Evolutionary conservation across 2,329 filamentous ascomycete species (phyloP), one percentile per base, ranked within the genome.

Genomic region (Fusarium incarnatum): DNA sequence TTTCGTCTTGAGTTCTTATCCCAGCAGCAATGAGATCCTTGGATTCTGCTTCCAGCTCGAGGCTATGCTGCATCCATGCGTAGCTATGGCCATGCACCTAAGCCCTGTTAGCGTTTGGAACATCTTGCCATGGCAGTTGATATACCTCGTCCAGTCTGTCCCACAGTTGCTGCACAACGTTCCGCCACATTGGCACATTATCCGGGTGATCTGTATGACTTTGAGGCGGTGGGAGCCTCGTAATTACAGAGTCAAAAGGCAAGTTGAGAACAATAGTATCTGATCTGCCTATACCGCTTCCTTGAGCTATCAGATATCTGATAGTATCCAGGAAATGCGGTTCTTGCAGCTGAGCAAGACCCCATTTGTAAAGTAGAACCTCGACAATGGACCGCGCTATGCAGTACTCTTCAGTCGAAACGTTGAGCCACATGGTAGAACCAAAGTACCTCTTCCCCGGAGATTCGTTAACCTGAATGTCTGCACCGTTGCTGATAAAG

Each of bases 41-140:
- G 0, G 23, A 1, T 15, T 52, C 23, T 5, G 6, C 0, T 16
- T 6, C 9, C 3, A 13, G 23, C 4, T 1, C 1, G 0, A 52
- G 18, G 18, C 34, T 28, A 13, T 41, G 7, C 15, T 27, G 22
- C 23, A 52, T 15, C 49, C 34, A 52, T 8, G 34, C 34, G 9
- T 41, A 52, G 23, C 8, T 22, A 9, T 52, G 20, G 3, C 25
- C n/a, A 1, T 41, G 44, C 5, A 6, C 10, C 23, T 27, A 25
- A 2, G 2, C 6, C 16, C 3, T 7, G 3, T 40, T 34, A 34
- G 16, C 4, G 15, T 16, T 22, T 8, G 16, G 0, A 5, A 52
- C 16, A 20, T 3, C 2, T 5, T 27, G 2, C 16, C 0, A 5
- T 9, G 13, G 3, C 1, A n/a, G 2, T 5, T 5, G 25, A 41